Conservation (phyloP, 2,329 filamentous ascomycete species). For the Dothistroma pini region DNA sequence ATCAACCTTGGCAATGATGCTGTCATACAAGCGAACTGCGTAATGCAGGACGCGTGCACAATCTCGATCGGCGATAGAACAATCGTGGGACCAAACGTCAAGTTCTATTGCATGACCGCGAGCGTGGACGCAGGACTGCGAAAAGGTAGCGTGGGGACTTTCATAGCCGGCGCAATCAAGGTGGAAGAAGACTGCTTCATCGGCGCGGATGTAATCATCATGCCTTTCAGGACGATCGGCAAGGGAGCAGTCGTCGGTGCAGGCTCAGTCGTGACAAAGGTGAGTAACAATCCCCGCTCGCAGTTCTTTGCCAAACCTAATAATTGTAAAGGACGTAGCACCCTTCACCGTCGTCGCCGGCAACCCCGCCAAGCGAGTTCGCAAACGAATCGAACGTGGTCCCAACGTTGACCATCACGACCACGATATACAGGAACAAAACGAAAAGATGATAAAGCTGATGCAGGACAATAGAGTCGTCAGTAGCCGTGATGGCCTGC, state of each 20-base stretch:
- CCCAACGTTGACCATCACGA: constrained; percentile 24
- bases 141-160: constrained; percentile 68
- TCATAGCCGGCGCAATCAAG: constrained; percentile 65
- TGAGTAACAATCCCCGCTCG: too few relatives aligned
- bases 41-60: constrained; percentile 78
- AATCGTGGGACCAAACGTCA: constrained; percentile 73
- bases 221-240: constrained; percentile 53
- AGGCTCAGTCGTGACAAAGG: constrained; percentile 53
- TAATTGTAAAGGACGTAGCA: constrained; percentile 41
- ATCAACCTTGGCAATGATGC: constrained; percentile 83
- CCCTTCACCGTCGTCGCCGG: constrained; percentile 46
- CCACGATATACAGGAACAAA: constrained; percentile 29
- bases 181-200: constrained; percentile 73
- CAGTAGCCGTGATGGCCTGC: background rate
- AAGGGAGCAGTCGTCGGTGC: constrained; percentile 52
- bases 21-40: constrained; percentile 76
- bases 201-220: constrained; percentile 59
- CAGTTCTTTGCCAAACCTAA: too few relatives aligned
- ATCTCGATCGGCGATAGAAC: constrained; percentile 77
- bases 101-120: constrained; percentile 72
- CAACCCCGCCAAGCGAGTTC: constrained; percentile 39
- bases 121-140: constrained; percentile 69
- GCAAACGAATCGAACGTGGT: constrained; percentile 26
- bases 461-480: constrained; percentile 1
- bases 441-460: constrained; percentile 22